phyloP scores from a whole-genome alignment of 768 basidiomycete genomes.

The Chalciporus piperatus region DNA sequence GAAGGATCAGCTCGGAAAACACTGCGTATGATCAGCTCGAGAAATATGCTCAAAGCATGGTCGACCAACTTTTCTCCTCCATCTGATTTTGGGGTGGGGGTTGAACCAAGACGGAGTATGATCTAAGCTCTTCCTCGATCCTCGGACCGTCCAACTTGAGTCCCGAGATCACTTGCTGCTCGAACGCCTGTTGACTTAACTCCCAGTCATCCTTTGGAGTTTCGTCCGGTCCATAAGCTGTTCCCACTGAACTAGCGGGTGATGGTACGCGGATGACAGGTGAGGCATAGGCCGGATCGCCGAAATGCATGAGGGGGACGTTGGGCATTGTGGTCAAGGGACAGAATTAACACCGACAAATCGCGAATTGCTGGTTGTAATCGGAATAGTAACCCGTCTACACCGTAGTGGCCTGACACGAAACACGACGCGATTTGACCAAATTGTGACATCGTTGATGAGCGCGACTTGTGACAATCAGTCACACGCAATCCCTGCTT shows the following conservation, averaged over 20 bases:
- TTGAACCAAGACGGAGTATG: constrained; percentile 32
- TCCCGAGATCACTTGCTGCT: constrained; percentile 32
- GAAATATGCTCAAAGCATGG: background rate
- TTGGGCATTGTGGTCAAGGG: constrained; percentile 25
- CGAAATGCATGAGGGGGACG: constrained; percentile 29
- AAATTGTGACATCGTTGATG: constrained; percentile 31
- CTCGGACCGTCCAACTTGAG: constrained; percentile 36
- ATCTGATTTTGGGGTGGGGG: constrained; percentile 26
- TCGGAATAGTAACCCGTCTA: too few relatives aligned
- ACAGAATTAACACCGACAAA: background rate
- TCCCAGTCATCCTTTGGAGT: constrained; percentile 41
- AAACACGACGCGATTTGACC: constrained; percentile 20
- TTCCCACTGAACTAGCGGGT: constrained; percentile 46
- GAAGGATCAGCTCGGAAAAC: constrained; percentile 38
- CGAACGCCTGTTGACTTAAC: constrained; percentile 37
- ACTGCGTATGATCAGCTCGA: constrained; percentile 23
- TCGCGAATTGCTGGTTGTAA: background rate
- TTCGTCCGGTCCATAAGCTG: constrained; percentile 45
- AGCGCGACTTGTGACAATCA: constrained; percentile 28
- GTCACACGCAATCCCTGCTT: constrained; percentile 26
- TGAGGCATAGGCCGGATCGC: constrained; percentile 41
- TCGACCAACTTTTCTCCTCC: constrained; percentile 41
- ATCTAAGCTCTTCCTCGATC: constrained; percentile 37
- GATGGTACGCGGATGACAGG: constrained; percentile 46
- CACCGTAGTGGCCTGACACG: background rate